Conservation (phyloP, 768 basidiomycete genomes). For the Leccinum aurantiacum region DNA sequence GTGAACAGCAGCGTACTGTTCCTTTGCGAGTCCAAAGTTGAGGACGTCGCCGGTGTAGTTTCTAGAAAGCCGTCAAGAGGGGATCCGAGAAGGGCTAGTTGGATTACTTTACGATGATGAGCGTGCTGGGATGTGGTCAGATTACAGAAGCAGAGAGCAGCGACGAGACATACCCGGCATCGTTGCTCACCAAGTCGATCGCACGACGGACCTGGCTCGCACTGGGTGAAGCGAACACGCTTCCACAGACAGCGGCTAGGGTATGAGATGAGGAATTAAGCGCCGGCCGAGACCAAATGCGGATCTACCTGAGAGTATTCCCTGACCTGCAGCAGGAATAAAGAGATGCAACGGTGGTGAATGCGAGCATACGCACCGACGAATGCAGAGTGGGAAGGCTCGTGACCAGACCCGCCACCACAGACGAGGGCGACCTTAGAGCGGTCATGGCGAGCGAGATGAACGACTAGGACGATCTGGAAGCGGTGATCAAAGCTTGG, state of each 20-base stretch:
- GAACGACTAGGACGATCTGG: slow-evolving; percentile 51
- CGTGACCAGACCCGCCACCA: slow-evolving; percentile 88
- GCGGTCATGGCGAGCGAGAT: slow-evolving; percentile 53
- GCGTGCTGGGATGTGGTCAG: too few relatives aligned
- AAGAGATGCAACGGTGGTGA: background rate
- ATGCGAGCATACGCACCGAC: slow-evolving; percentile 57
- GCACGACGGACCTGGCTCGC: slow-evolving; percentile 79
- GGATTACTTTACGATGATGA: slow-evolving; percentile 51
- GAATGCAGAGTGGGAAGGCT: slow-evolving; percentile 86
- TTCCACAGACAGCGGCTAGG: slow-evolving; percentile 79
- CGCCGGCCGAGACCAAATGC: background rate
- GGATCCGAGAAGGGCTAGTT: background rate
- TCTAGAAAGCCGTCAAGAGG: slow-evolving; percentile 36
- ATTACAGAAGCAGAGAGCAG: too few relatives aligned
- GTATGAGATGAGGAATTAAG: slow-evolving; percentile 1
- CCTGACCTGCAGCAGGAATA: slow-evolving; percentile 49
- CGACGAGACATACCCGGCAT: slow-evolving; percentile 55
- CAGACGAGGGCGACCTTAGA: slow-evolving; percentile 76
- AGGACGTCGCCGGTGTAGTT: slow-evolving; percentile 91
- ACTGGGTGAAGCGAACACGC: slow-evolving; percentile 88
- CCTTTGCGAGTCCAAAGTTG: slow-evolving; percentile 88
- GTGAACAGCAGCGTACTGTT: slow-evolving; percentile 72
- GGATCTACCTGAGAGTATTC: slow-evolving; percentile 67
- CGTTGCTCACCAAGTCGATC: slow-evolving; percentile 72
- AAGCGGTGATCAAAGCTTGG: background rate